phyloP scores from a whole-genome alignment of 306 rosid species.

The Casuarina equisetifolia region DNA sequence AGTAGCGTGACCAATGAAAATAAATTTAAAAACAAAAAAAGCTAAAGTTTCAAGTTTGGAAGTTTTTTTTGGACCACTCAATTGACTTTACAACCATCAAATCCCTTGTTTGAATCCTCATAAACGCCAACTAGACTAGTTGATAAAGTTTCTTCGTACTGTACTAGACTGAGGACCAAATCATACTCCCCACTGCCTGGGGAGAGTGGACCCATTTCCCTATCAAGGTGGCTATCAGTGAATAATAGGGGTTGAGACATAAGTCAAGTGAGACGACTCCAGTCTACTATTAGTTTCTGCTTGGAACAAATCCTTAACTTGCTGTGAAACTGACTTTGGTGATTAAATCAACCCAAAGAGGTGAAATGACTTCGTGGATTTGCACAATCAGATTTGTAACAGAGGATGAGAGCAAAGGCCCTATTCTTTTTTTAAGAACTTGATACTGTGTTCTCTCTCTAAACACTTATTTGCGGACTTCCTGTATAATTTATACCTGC shows the following conservation, averaged over 20 bases:
- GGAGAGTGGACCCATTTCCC: neutral
- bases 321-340: neutral
- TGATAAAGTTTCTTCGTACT: neutral
- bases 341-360: neutral
- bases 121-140: neutral
- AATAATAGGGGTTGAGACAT: neutral
- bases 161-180: too few species aligned
- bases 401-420: neutral
- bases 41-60: neutral
- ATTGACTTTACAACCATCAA: neutral
- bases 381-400: neutral
- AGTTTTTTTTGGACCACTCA: neutral
- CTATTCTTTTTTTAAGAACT: neutral
- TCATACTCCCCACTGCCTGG: too few species aligned
- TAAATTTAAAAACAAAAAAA: neutral
- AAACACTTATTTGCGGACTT: neutral
- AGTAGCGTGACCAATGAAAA: neutral
- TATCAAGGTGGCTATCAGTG: neutral
- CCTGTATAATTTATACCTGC: conserved; percentile 49
- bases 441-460: neutral
- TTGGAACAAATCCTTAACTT: neutral
- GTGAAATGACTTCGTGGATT: neutral
- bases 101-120: too few species aligned
- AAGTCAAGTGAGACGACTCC: neutral
- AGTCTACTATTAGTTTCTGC: neutral